Conservation (phyloP, 305 asterid species). For the Plantago lanceolata region DNA sequence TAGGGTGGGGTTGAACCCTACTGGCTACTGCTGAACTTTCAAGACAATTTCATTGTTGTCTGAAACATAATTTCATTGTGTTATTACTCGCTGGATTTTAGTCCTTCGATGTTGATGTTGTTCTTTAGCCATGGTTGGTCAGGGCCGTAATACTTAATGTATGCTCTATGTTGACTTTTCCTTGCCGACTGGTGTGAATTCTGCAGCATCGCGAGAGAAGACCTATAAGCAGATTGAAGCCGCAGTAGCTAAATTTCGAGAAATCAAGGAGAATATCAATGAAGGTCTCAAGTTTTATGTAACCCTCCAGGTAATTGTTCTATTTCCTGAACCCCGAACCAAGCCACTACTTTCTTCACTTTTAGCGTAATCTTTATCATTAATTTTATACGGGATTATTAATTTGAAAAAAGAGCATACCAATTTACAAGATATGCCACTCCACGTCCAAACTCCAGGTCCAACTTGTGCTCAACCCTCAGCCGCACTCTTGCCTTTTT, state of each 20-base stretch:
- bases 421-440: too few relatives aligned
- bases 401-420: too few relatives aligned
- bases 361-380: not conserved
- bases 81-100: conserved; percentile 11
- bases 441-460: too few relatives aligned
- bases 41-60: not conserved
- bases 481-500: too few relatives aligned
- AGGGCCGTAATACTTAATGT: not conserved
- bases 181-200: conserved; percentile 20
- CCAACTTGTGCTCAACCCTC: too few relatives aligned
- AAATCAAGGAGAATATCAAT: conserved; percentile 84
- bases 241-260: conserved; percentile 79
- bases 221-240: conserved; percentile 91
- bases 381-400: too few relatives aligned
- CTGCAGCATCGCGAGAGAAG: conserved; percentile 88
- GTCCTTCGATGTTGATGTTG: not conserved
- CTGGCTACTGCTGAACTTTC: too few relatives aligned
- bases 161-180: conserved; percentile 20
- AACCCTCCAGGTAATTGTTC: conserved; percentile 72
- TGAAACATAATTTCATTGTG: conserved; percentile 2
- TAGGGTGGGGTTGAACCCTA: too few relatives aligned
- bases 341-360: not conserved
- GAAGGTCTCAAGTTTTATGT: conserved; percentile 96
- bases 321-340: not conserved
- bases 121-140: not conserved